phyloP scores from a whole-genome alignment of 352 stramenopile species.

The Globisporangium abappressorium region DNA sequence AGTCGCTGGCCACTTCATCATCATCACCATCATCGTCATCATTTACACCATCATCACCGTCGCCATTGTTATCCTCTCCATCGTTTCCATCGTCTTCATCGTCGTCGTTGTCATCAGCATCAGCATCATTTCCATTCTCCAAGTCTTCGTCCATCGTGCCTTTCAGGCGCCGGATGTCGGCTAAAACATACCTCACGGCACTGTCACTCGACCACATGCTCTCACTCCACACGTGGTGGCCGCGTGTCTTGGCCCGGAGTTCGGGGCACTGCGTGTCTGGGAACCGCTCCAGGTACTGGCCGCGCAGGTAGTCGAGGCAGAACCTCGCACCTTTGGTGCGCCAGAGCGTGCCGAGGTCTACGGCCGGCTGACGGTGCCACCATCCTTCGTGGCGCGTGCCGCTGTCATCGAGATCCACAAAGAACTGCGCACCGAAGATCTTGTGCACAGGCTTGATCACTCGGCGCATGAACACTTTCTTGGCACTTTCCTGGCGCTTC shows the following conservation, averaged over 20 bases:
- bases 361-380: conserved; percentile 22
- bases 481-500: conserved; percentile 24
- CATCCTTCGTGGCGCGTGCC: conserved; percentile 20
- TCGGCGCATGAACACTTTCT: conserved; percentile 19
- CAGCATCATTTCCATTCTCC: not conserved
- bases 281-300: conserved; percentile 21
- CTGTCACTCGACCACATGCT: conserved; percentile 32
- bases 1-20: not conserved
- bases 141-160: conserved; percentile 1
- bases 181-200: conserved; percentile 8
- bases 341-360: conserved; percentile 21
- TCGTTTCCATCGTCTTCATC: not conserved
- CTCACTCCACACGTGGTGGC: conserved; percentile 20
- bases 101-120: not conserved
- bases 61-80: not conserved
- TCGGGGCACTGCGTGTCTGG: conserved; percentile 11
- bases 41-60: not conserved
- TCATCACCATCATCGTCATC: not conserved
- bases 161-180: conserved; percentile 19
- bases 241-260: not conserved
- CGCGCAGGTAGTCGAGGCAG: conserved; percentile 28
- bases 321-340: conserved; percentile 12
- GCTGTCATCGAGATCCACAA: conserved; percentile 23
- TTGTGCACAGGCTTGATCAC: conserved; percentile 22
- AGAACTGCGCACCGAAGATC: conserved; percentile 26